These are phyloP conservation scores for Fusarium sp. DNA, from an alignment of 2,329 filamentous ascomycete genomes.

Conservation along the genomic window DNA sequence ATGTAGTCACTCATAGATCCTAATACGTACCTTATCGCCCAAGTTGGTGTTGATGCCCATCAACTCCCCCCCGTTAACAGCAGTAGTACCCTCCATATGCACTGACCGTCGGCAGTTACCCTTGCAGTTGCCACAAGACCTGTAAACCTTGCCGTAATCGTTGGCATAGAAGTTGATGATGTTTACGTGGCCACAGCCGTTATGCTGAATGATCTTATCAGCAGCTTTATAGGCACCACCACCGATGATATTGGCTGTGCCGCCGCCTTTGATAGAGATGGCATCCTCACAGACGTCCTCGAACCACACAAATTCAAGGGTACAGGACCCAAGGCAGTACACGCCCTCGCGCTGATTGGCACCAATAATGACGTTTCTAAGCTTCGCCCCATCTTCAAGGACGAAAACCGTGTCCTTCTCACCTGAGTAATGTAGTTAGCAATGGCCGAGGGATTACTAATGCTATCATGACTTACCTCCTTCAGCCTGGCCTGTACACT, in stretches of 20 bases:
- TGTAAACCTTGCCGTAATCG: conserved; percentile 56
- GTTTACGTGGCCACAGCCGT: conserved; percentile 56
- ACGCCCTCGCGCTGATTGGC: conserved; percentile 56
- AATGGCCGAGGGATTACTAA: rapidly evolving
- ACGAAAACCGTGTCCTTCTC: conserved; percentile 53
- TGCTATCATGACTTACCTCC: conserved; percentile 45
- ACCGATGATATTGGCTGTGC: conserved; percentile 51
- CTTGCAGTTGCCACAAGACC: conserved; percentile 41
- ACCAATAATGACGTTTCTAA: conserved; percentile 58
- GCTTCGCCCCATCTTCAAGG: conserved; percentile 52
- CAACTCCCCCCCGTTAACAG: conserved; percentile 53
- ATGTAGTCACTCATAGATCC: rapidly evolving
- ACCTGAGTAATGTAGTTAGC: background rate
- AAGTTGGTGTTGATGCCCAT: conserved; percentile 54
- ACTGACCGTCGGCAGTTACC: conserved; percentile 53
- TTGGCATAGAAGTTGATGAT: conserved; percentile 51
- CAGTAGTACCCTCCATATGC: conserved; percentile 54
- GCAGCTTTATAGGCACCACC: conserved; percentile 56
- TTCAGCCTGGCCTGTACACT: conserved; percentile 54
- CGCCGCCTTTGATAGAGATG: conserved; percentile 37
- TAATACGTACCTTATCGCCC: conserved; percentile 36
- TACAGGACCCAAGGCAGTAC: conserved; percentile 56
- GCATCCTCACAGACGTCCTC: conserved; percentile 55
- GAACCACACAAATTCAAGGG: conserved; percentile 59
- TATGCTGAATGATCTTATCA: conserved; percentile 60